Conservation (phyloP, 1,139 yeast genomes). For the Ashbya aceris region DNA sequence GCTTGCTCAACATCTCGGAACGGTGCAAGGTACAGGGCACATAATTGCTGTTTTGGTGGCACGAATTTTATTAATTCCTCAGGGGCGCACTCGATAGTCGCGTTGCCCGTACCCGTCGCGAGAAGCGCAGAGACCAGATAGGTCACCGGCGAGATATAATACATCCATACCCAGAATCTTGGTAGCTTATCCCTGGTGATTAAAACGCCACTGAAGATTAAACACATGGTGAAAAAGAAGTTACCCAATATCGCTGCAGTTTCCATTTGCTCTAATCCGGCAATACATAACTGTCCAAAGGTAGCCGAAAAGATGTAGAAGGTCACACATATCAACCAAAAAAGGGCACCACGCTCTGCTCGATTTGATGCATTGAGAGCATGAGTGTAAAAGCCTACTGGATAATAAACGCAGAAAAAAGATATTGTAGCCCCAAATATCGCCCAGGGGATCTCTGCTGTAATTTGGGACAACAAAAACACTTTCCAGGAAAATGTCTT, state of each 20-base stretch:
- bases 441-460: constrained; percentile 40
- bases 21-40: constrained; percentile 35
- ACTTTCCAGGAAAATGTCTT: constrained; percentile 55
- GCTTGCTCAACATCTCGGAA: constrained; percentile 37
- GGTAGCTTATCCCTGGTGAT: constrained; percentile 41
- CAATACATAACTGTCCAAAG: constrained; percentile 39
- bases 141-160: constrained; percentile 46
- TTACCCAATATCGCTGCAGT: constrained; percentile 6
- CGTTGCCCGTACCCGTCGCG: constrained; percentile 5
- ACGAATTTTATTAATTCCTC: constrained; percentile 13
- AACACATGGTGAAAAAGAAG: constrained; percentile 24
- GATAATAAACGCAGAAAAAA: constrained; percentile 36
- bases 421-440: constrained; percentile 35
- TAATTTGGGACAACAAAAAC: constrained; percentile 33
- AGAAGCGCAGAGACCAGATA: constrained; percentile 22
- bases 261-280: constrained; percentile 22
- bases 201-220: constrained; percentile 53
- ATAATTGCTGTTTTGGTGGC: constrained; percentile 42
- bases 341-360: constrained; percentile 18
- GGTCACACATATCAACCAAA: constrained; percentile 35
- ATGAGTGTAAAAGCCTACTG: constrained; percentile 33
- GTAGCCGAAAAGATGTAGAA: constrained; percentile 36
- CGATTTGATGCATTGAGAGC: constrained; percentile 34
- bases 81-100: constrained; percentile 3
- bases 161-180: constrained; percentile 52